These are phyloP conservation scores for Neovahlkampfia damariscottae DNA, from an alignment of 78 protist genomes.

Conservation along the genomic window DNA sequence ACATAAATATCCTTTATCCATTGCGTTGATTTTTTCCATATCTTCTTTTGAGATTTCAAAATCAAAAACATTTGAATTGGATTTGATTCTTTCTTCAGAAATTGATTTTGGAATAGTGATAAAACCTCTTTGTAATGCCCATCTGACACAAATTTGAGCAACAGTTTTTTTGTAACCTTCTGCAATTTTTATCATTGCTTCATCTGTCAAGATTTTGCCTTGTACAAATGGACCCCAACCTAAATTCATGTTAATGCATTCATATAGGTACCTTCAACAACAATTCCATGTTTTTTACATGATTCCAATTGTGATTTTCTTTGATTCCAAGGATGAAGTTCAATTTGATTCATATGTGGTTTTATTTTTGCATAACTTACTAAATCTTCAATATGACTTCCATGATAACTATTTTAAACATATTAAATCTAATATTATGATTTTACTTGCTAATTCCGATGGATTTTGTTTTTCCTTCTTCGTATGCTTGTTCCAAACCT, in stretches of 20 bases:
- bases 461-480: conserved; percentile 2
- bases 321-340: conserved; percentile 53
- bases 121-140: conserved; percentile 10
- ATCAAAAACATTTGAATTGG: conserved; percentile 13
- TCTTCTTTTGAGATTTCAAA: conserved; percentile 29
- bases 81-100: background rate
- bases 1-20: too few species aligned
- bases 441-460: conserved; percentile 45
- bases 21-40: conserved; percentile 2
- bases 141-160: conserved; percentile 35
- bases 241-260: conserved; percentile 24
- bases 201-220: conserved; percentile 13
- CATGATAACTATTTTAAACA: too few species aligned
- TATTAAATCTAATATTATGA: too few species aligned
- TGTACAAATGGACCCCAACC: background rate
- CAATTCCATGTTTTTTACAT: conserved; percentile 17
- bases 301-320: conserved; percentile 21
- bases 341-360: conserved; percentile 61
- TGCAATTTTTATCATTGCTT: conserved; percentile 26
- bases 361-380: conserved; percentile 22
- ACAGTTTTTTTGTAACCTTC: conserved; percentile 31
- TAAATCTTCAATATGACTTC: conserved; percentile 26
- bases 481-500: background rate
- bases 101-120: conserved; percentile 27
- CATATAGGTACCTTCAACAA: conserved; percentile 37